A percentile compares a stretch with the other conserved stretches of the same genome.
Evolutionary conservation across 169 alveolate genomes (phyloP).

Genomic region (Plasmodium yoelii): DNA sequence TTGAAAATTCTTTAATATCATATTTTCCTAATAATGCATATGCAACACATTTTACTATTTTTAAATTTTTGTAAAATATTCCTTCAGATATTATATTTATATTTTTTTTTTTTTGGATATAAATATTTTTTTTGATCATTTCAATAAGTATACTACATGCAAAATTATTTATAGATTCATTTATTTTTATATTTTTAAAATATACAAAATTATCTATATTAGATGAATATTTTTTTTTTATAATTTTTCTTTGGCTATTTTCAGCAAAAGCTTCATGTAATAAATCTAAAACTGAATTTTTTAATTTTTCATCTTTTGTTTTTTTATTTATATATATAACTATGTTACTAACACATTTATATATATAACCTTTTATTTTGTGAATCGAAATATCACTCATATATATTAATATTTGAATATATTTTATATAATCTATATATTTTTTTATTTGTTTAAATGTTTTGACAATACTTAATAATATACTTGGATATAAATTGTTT

Average conservation of each 20-base stretch:
- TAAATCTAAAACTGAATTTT: constrained; percentile 1
- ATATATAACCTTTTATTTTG: constrained; percentile 7
- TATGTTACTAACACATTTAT: constrained; percentile 26
- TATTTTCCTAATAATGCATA: constrained; percentile 35
- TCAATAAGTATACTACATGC: constrained; percentile 61
- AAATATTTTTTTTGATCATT: constrained; percentile 32
- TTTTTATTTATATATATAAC: constrained; percentile 5
- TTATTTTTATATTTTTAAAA: background rate
- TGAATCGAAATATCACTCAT: constrained; percentile 33
- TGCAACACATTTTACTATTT: constrained; percentile 51
- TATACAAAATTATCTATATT: background rate
- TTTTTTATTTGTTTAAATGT: constrained; percentile 12
- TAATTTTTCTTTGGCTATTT: constrained; percentile 29
- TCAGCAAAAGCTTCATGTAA: constrained; percentile 64
- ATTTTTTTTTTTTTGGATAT: constrained; percentile 15
- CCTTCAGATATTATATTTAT: constrained; percentile 43
- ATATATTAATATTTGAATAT: constrained; percentile 24
- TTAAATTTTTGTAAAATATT: constrained; percentile 34
- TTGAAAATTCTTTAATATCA: constrained; percentile 27
- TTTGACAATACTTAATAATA: constrained; percentile 30
- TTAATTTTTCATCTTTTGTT: constrained; percentile 3
- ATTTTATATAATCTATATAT: constrained; percentile 3
- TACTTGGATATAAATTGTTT: constrained; percentile 11
- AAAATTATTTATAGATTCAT: constrained; percentile 36
- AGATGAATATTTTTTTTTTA: constrained; percentile 37